A percentile compares a stretch with the other conserved stretches of the same genome.
phyloP scores from a whole-genome alignment of 257 asterid species.

The Rehmannia glutinosa region DNA sequence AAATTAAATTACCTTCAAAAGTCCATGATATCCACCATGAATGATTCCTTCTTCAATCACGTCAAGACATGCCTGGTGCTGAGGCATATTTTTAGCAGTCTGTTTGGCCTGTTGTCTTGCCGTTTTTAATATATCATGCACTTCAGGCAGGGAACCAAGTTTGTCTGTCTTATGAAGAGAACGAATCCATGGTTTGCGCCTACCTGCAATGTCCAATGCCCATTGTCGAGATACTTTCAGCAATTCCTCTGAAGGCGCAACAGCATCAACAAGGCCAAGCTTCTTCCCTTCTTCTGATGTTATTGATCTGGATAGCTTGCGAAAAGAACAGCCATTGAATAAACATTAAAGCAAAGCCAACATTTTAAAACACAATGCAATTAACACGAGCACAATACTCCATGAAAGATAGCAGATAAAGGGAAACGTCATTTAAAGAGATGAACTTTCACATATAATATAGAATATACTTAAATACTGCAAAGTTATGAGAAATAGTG shows the following conservation, averaged over 20 bases:
- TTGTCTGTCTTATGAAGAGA: slow-evolving; percentile 80
- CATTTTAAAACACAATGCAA: not conserved
- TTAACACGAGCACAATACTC: slow-evolving; percentile 1
- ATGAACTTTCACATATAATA: not conserved
- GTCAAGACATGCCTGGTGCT: slow-evolving; percentile 89
- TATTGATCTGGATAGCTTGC: slow-evolving; percentile 78
- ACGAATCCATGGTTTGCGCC: slow-evolving; percentile 85
- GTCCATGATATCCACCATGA: slow-evolving; percentile 90
- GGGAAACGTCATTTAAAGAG: not conserved
- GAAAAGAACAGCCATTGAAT: slow-evolving; percentile 19
- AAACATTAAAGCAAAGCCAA: slow-evolving; percentile 1
- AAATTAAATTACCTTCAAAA: slow-evolving; percentile 59
- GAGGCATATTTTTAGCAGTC: slow-evolving; percentile 73
- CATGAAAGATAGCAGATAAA: not conserved
- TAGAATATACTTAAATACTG: not conserved
- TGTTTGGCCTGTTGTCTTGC: slow-evolving; percentile 75
- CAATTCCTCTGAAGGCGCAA: slow-evolving; percentile 68
- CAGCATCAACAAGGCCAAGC: slow-evolving; percentile 84
- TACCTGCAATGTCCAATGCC: slow-evolving; percentile 80
- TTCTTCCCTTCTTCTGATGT: slow-evolving; percentile 85
- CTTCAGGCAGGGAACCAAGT: slow-evolving; percentile 75
- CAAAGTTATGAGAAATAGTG: not conserved
- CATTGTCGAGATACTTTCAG: slow-evolving; percentile 66
- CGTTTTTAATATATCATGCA: slow-evolving; percentile 41
- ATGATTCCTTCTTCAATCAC: slow-evolving; percentile 83